Percentiles rank a stretch among this genome's conserved stretches.
phyloP scores from a whole-genome alignment of 2,329 filamentous ascomycete genomes.

The Epichloe amarillans region DNA sequence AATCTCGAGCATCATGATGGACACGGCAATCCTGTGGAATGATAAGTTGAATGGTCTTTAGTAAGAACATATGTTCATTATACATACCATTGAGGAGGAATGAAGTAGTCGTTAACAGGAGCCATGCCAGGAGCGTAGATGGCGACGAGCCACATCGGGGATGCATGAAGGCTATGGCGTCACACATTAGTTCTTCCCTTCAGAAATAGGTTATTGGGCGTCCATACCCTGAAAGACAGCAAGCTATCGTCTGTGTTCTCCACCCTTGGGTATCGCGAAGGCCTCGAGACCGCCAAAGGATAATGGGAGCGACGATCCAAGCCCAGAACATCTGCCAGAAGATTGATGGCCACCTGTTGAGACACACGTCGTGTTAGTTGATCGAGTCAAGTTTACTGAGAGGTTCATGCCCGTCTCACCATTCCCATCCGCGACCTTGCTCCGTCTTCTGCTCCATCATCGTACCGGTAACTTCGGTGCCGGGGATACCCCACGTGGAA shows the following conservation, averaged over 20 bases:
- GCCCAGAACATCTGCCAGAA: slow-evolving; percentile 53
- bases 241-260: slow-evolving; percentile 47
- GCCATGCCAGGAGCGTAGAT: slow-evolving; percentile 38
- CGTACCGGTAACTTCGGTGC: slow-evolving; percentile 46
- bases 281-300: slow-evolving; percentile 46
- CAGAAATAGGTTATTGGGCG: neutral
- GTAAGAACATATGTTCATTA: neutral
- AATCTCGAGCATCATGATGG: slow-evolving; percentile 49
- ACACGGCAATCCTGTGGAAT: slow-evolving; percentile 36
- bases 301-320: slow-evolving; percentile 45
- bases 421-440: slow-evolving; percentile 48
- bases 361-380: neutral
- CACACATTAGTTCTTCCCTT: neutral
- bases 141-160: slow-evolving; percentile 54
- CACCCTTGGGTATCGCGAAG: slow-evolving; percentile 55
- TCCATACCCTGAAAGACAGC: slow-evolving; percentile 30
- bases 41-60: neutral
- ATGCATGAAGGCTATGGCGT: slow-evolving; percentile 40
- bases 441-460: slow-evolving; percentile 33
- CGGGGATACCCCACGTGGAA: slow-evolving; percentile 42
- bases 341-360: slow-evolving; percentile 42
- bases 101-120: slow-evolving; percentile 38
- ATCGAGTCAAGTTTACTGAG: neutral
- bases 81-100: slow-evolving; percentile 49
- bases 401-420: slow-evolving; percentile 25